phyloP scores from a whole-genome alignment of 352 stramenopile species.

The Globisporangium cylindrosporum region DNA sequence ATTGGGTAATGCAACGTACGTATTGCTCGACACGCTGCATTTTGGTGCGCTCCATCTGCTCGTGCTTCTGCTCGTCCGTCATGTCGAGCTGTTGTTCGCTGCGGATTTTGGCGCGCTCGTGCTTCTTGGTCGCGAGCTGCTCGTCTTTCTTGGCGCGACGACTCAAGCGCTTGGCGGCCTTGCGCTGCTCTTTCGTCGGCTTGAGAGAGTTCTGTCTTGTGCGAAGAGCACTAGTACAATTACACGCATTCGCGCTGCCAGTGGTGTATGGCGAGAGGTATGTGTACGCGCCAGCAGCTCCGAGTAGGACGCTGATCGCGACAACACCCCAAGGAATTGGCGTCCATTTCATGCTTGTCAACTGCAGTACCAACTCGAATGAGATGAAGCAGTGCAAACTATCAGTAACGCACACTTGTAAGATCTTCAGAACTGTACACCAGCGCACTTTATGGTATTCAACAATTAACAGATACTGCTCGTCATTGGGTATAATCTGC shows the following conservation, averaged over 20 bases:
- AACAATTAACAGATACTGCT: too few species aligned
- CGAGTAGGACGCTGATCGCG: not conserved
- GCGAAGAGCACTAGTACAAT: too few species aligned
- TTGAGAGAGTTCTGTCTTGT: conserved; percentile 14
- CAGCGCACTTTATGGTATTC: too few species aligned
- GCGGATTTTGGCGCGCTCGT: conserved; percentile 13
- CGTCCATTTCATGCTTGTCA: conserved; percentile 10
- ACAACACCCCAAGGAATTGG: not conserved
- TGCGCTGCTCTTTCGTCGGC: conserved; percentile 17
- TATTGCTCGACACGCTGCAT: conserved; percentile 81
- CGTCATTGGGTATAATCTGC: too few species aligned
- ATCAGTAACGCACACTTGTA: too few species aligned
- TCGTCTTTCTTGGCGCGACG: conserved; percentile 36
- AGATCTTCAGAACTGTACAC: too few species aligned
- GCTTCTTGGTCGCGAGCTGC: conserved; percentile 25
- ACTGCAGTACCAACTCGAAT: too few species aligned
- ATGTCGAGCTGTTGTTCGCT: conserved; percentile 18
- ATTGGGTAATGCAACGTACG: conserved; percentile 19
- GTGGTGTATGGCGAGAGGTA: not conserved
- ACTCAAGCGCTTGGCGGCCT: conserved; percentile 12
- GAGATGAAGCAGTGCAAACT: too few species aligned
- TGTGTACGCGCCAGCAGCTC: not conserved
- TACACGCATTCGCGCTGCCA: not conserved
- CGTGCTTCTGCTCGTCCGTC: conserved; percentile 42
- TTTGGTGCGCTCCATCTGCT: conserved; percentile 52